Evolutionary conservation across 805 yeast genomes (phyloP).

Genomic region (Saccharomycopsis javanensis): DNA sequence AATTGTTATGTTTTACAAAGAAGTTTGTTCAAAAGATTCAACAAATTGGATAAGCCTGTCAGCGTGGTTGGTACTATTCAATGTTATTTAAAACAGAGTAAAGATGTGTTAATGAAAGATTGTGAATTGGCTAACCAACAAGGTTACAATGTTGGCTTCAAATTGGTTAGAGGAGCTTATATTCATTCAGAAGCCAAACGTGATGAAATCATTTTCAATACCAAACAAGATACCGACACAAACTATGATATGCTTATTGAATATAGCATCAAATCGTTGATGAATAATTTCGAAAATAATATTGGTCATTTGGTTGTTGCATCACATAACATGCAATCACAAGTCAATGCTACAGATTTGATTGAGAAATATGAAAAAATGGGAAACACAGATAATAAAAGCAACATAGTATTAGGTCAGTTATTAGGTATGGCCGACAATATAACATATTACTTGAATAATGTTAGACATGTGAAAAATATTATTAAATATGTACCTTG

Average conservation of each 20-base stretch:
- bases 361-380: slow-evolving; percentile 29
- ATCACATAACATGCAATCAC: slow-evolving; percentile 78
- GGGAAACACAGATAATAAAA: slow-evolving; percentile 26
- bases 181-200: slow-evolving; percentile 81
- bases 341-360: slow-evolving; percentile 55
- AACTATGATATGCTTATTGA: slow-evolving; percentile 66
- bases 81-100: slow-evolving; percentile 73
- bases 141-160: slow-evolving; percentile 69
- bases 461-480: slow-evolving; percentile 54
- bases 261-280: slow-evolving; percentile 49
- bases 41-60: slow-evolving; percentile 45
- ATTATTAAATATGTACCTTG: slow-evolving; percentile 93
- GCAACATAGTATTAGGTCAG: slow-evolving; percentile 79
- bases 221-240: slow-evolving; percentile 72
- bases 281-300: slow-evolving; percentile 31
- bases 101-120: slow-evolving; percentile 52
- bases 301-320: slow-evolving; percentile 83
- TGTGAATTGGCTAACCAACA: slow-evolving; percentile 50
- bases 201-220: slow-evolving; percentile 52
- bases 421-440: slow-evolving; percentile 94
- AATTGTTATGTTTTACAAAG: slow-evolving; percentile 91
- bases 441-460: slow-evolving; percentile 64
- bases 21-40: slow-evolving; percentile 63
- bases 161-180: slow-evolving; percentile 92
- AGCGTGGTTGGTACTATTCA: slow-evolving; percentile 87